Evolutionary conservation across 805 yeast genomes (phyloP).

Genomic region (Phaffomyces antillensis): DNA sequence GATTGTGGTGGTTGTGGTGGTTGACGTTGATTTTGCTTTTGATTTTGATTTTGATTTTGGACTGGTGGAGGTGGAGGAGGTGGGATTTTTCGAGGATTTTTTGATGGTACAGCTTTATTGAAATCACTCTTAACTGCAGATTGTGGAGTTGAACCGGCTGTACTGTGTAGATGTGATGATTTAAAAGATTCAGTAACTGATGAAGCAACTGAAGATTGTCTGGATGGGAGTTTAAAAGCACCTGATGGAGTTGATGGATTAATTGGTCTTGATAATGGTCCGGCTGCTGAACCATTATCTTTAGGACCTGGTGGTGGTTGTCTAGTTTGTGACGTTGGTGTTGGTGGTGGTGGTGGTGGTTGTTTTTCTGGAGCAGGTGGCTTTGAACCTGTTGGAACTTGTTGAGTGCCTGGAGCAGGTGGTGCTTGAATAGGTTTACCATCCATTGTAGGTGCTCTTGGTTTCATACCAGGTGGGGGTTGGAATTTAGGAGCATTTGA

Average conservation of each 20-base stretch:
- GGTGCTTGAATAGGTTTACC: too few species aligned
- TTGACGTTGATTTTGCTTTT: background rate
- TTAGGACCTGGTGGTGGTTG: background rate
- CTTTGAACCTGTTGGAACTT: too few species aligned
- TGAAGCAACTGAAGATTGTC: background rate
- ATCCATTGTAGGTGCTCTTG: background rate
- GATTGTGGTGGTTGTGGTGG: slow-evolving; percentile 1
- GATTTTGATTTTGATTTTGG: background rate
- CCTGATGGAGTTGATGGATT: background rate
- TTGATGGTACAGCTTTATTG: background rate
- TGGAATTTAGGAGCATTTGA: background rate
- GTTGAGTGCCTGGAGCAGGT: too few species aligned
- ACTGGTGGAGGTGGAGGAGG: background rate
- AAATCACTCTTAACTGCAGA: too few species aligned
- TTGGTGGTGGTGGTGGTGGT: too few species aligned
- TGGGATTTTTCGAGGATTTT: background rate
- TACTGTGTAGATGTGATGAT: background rate
- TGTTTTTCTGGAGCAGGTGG: background rate
- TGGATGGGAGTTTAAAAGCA: background rate
- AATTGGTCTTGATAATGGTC: background rate
- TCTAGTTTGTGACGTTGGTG: background rate
- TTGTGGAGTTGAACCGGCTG: background rate
- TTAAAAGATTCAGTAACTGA: background rate
- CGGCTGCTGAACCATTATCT: background rate
- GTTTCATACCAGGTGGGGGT: background rate